These are phyloP conservation scores for Tetrapisispora taiwanensis DNA, from an alignment of 805 yeast species.

Conservation along the genomic window DNA sequence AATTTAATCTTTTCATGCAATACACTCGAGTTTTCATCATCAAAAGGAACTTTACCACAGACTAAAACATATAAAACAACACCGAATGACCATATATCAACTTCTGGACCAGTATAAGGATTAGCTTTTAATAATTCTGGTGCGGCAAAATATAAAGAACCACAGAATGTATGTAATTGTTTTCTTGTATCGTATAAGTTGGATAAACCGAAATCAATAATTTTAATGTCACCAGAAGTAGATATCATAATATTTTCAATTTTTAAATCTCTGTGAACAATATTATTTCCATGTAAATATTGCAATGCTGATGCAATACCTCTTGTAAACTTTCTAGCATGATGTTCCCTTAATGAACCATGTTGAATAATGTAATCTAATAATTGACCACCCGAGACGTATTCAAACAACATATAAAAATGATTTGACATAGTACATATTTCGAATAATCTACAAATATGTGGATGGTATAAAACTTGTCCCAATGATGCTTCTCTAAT, in stretches of 20 bases:
- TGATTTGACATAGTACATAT: slow-evolving; percentile 95
- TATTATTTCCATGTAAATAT: slow-evolving; percentile 86
- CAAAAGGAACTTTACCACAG: slow-evolving; percentile 97
- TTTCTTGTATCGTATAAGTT: slow-evolving; percentile 67
- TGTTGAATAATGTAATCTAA: slow-evolving; percentile 94
- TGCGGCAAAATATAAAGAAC: slow-evolving; percentile 95
- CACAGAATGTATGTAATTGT: slow-evolving; percentile 87
- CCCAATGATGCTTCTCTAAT: slow-evolving; percentile 94
- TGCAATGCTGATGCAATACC: slow-evolving; percentile 90
- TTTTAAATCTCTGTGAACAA: slow-evolving; percentile 93
- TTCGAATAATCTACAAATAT: slow-evolving; percentile 83
- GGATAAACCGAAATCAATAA: slow-evolving; percentile 92
- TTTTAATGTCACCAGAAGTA: slow-evolving; percentile 85
- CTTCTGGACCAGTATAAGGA: slow-evolving; percentile 94
- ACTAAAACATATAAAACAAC: slow-evolving; percentile 90
- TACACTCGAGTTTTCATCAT: slow-evolving; percentile 84
- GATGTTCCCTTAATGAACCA: slow-evolving; percentile 86
- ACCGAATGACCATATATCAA: slow-evolving; percentile 97
- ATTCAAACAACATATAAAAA: slow-evolving; percentile 93
- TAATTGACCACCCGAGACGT: slow-evolving; percentile 95
- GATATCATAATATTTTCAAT: slow-evolving; percentile 94
- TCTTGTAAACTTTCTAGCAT: slow-evolving; percentile 89
- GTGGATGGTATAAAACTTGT: slow-evolving; percentile 80
- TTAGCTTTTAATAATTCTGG: slow-evolving; percentile 89
- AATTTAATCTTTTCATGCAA: slow-evolving; percentile 88